These are phyloP conservation scores for Populus ilicifolia DNA, from an alignment of 345 rosid genomes.

Conservation along the genomic window DNA sequence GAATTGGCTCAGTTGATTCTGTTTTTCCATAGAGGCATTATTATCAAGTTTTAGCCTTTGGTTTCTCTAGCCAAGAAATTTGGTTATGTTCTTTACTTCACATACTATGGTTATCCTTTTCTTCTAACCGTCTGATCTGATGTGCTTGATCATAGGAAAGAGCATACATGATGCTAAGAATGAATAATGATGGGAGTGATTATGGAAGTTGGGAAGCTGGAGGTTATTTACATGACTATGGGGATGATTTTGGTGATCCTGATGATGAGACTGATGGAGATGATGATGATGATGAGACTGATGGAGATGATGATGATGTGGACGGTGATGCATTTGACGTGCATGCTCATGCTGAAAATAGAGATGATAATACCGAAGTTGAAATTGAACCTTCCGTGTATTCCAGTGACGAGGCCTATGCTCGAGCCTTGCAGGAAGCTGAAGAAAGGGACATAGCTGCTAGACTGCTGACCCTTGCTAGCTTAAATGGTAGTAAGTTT, in stretches of 20 bases:
- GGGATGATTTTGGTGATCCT: conserved; percentile 61
- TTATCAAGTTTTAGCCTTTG: background rate
- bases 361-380: conserved; percentile 26
- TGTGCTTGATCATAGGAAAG: conserved; percentile 49
- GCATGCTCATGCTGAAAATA: conserved; percentile 45
- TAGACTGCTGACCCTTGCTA: conserved; percentile 70
- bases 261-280: conserved; percentile 36
- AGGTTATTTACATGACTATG: conserved; percentile 51
- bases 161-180: conserved; percentile 82
- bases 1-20: background rate
- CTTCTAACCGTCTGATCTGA: background rate
- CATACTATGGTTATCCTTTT: background rate
- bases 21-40: background rate
- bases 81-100: background rate
- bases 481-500: conserved; percentile 56
- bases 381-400: conserved; percentile 49
- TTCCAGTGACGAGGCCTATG: conserved; percentile 84
- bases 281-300: conserved; percentile 28
- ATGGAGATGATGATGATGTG: conserved; percentile 19
- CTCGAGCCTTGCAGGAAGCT: conserved; percentile 89
- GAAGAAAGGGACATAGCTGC: conserved; percentile 87
- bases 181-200: conserved; percentile 62
- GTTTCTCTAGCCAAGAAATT: background rate
- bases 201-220: conserved; percentile 86
- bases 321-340: conserved; percentile 55